Evolutionary conservation across 2,329 filamentous ascomycete species (phyloP).

Genomic region (Thielaviopsis ethacetica): DNA sequence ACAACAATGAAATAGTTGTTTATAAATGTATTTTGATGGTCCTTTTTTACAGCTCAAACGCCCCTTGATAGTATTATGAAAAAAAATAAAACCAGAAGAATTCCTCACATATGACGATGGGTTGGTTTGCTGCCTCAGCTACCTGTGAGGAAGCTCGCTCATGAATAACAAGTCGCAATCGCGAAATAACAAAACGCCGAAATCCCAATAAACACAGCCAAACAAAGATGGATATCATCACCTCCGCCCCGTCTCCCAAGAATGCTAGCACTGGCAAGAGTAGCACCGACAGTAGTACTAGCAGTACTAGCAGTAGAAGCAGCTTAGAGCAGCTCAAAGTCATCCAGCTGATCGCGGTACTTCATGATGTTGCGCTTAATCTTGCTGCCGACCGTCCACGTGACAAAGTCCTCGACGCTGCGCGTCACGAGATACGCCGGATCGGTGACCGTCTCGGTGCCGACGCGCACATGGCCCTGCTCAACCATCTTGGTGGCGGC

Average conservation of each 20-base stretch:
- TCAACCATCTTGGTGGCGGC: conserved; percentile 78
- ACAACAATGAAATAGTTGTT: too few species aligned
- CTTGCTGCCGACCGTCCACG: conserved; percentile 92
- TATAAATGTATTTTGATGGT: too few species aligned
- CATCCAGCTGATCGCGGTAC: conserved; percentile 87
- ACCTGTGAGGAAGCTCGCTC: not conserved
- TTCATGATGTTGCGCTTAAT: conserved; percentile 92
- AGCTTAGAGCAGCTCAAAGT: conserved; percentile 74
- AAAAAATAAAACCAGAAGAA: not conserved
- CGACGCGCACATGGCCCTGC: conserved; percentile 83
- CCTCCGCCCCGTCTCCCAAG: not conserved
- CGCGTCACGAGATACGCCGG: conserved; percentile 78
- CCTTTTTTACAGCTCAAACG: too few species aligned
- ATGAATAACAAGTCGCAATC: not conserved
- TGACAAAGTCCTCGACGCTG: conserved; percentile 89
- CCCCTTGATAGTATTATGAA: too few species aligned
- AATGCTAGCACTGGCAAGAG: too few species aligned
- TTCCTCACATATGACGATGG: not conserved
- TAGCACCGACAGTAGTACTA: too few species aligned
- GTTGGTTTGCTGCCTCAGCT: not conserved
- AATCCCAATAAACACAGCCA: not conserved
- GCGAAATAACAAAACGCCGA: not conserved
- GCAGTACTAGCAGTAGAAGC: too few species aligned
- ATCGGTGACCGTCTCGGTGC: conserved; percentile 79
- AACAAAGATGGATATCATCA: not conserved